Base-by-base conservation (phyloP, 306 rosid genomes). In the Corylus avellana region DNA sequence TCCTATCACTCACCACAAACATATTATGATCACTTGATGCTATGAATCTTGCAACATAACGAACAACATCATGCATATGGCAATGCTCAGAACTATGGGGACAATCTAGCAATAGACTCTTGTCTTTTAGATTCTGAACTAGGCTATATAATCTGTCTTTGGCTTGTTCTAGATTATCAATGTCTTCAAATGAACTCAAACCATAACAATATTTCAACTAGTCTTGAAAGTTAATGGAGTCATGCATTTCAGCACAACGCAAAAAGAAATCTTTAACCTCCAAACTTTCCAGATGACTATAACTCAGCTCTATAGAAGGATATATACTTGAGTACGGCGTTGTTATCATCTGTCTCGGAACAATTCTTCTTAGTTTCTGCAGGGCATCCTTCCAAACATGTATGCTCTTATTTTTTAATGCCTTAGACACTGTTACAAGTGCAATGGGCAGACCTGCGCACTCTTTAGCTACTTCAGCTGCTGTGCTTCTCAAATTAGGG, bases 281-380 rank as follows among this genome's bases (percentile, higher is more conserved):
- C 8, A 22, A 48, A 18, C 71, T 14, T 59, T 62, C 81, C 29
- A 85, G 4, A 9, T 49, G 81, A 0, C 58, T 29, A 50, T 73
- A 88, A 79, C 89, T 85, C 66, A 85, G 46, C 78, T 53, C 57
- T 57, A 80, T 81, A 25, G 73, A 61, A 9, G 29, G 70, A 18
- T 81, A 80, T 2, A 74, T 12, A 1, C 11, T 7, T 1, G 11
- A 18, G 3, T 2, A 10, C 0, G 27, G 44, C 2, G 46, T 63
- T 20, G 8, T 2, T 1, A 1, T 0, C 1, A 7, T 13, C 5
- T n/a, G 0, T 48, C 0, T 18, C 0, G 59, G 80, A 0, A 18
- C 0, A 0, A 59, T 12, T 5, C 9, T 1, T 44, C 8, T 18
- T 37, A 81, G 32, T 42, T 42, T 8, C 0, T 0, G 46, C 0